Evolutionary conservation across 257 asterid species (phyloP).

Genomic region (Asclepias syriaca): DNA sequence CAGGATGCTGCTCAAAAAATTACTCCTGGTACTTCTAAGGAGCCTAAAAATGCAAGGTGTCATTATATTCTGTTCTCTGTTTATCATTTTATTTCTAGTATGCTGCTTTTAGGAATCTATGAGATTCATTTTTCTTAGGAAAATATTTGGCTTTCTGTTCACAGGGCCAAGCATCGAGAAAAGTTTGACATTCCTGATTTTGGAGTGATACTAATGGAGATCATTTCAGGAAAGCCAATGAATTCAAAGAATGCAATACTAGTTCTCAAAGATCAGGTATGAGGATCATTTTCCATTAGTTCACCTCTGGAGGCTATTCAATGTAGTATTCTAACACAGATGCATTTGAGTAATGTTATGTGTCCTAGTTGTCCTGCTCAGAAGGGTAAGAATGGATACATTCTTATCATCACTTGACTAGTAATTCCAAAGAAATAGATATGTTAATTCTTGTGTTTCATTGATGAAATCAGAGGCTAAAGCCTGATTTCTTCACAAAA

Average conservation of each 20-base stretch:
- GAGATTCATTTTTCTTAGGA: no score
- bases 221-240: conserved; percentile 55
- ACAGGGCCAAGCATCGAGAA: conserved; percentile 58
- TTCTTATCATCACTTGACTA: background rate
- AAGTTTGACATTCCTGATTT: conserved; percentile 67
- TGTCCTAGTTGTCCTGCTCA: background rate
- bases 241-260: conserved; percentile 42
- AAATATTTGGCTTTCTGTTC: background rate
- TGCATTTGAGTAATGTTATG: background rate
- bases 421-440: background rate
- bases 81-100: background rate
- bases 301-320: background rate
- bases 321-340: background rate
- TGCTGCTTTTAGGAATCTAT: background rate
- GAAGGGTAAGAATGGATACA: background rate
- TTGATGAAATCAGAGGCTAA: background rate
- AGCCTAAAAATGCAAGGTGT: conserved; percentile 47
- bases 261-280: conserved; percentile 57
- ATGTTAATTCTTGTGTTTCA: background rate
- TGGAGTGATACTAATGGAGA: conserved; percentile 71
- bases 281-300: background rate
- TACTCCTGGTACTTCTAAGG: conserved; percentile 35
- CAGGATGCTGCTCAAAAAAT: conserved; percentile 39
- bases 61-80: background rate
- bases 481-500: background rate